Evolutionary conservation across 1,284 basidiomycete species (phyloP).

Genomic region (Ceratobasidium sp.): DNA sequence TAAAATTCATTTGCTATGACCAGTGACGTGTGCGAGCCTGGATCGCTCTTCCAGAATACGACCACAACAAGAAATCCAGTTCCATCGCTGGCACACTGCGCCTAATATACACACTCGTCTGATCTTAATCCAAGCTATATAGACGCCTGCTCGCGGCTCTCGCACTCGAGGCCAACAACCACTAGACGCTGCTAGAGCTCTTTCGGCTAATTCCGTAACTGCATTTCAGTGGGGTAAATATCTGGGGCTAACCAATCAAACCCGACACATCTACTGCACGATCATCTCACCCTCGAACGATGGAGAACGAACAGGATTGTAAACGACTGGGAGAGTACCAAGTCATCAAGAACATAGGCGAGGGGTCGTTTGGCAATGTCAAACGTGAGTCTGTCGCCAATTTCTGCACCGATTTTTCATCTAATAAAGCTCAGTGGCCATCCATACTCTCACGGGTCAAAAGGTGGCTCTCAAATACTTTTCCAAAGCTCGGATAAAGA

Average conservation of each 20-base stretch:
- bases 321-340: slow-evolving; percentile 74
- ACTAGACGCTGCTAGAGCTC: not conserved
- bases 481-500: slow-evolving; percentile 91
- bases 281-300: not conserved
- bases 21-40: not conserved
- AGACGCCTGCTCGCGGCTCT: not conserved
- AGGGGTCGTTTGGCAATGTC: slow-evolving; percentile 98
- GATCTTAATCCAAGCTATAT: not conserved
- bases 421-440: slow-evolving; percentile 73
- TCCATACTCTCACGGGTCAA: slow-evolving; percentile 93
- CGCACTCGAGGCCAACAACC: not conserved
- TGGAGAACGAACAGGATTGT: not conserved
- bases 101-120: not conserved
- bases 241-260: slow-evolving; percentile 20
- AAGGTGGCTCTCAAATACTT: slow-evolving; percentile 98
- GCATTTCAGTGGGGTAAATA: not conserved
- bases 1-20: no score
- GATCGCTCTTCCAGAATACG: not conserved
- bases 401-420: not conserved
- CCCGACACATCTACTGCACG: not conserved
- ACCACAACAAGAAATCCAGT: slow-evolving; percentile 11
- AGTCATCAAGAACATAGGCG: slow-evolving; percentile 78
- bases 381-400: slow-evolving; percentile 69
- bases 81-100: not conserved
- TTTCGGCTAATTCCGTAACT: slow-evolving; percentile 5